phyloP scores from a whole-genome alignment of 345 rosid genomes.

The Brassica rapa region DNA sequence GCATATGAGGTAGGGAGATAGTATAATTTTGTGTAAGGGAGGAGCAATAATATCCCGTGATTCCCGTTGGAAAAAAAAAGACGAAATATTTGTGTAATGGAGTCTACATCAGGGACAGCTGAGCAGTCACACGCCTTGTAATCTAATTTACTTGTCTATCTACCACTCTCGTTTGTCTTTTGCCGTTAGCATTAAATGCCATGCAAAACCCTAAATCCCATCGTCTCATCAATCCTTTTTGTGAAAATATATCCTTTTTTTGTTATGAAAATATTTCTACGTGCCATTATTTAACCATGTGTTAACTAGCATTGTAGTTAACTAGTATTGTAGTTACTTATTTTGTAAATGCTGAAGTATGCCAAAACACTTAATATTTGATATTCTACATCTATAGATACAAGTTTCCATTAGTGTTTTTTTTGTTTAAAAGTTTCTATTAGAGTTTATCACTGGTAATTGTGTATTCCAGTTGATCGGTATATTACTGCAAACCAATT shows the following conservation, averaged over 20 bases:
- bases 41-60: slow-evolving; percentile 35
- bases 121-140: slow-evolving; percentile 42
- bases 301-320: background rate
- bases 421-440: background rate
- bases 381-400: background rate
- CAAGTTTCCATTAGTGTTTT: background rate
- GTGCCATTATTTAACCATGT: background rate
- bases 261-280: background rate
- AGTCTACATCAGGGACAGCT: slow-evolving; percentile 41
- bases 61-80: slow-evolving; percentile 27
- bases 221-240: background rate
- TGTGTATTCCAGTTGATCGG: background rate
- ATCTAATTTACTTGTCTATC: slow-evolving; percentile 37
- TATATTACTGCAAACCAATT: background rate
- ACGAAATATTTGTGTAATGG: slow-evolving; percentile 17
- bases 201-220: slow-evolving; percentile 36
- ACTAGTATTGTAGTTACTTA: slow-evolving; percentile 5
- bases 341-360: background rate
- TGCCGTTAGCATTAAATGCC: slow-evolving; percentile 21
- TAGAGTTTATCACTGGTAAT: background rate
- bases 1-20: background rate
- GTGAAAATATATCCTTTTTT: background rate
- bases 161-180: slow-evolving; percentile 19
- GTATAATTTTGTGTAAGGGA: slow-evolving; percentile 18
- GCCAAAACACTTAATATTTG: background rate